A percentile compares a stretch with the other conserved stretches of the same genome.
These are phyloP conservation scores for Rhizophagus prolifer DNA, from an alignment of 192 early-diverging fungal species.

Conservation along the genomic window DNA sequence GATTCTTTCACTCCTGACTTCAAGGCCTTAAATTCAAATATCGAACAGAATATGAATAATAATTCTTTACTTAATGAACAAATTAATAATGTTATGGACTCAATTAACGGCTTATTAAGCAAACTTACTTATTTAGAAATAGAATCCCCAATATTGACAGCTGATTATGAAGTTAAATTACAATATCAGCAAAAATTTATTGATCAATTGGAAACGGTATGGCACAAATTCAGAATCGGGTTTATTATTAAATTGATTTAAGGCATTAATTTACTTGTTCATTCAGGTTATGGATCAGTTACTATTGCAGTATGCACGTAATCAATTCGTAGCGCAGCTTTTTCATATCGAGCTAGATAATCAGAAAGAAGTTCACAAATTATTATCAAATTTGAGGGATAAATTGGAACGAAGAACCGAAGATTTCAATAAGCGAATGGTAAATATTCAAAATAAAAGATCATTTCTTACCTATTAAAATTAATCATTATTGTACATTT, in stretches of 20 bases:
- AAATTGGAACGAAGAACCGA: background rate
- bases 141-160: constrained; percentile 12
- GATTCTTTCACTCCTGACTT: constrained; percentile 1
- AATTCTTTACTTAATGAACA: background rate
- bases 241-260: background rate
- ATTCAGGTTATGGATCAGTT: constrained; percentile 14
- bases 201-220: constrained; percentile 3
- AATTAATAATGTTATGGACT: background rate
- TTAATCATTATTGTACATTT: background rate
- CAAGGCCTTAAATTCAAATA: background rate
- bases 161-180: constrained; percentile 2
- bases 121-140: background rate
- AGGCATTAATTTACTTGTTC: background rate
- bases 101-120: constrained; percentile 3
- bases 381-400: background rate
- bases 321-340: constrained; percentile 1
- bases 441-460: background rate
- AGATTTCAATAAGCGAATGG: background rate
- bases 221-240: background rate
- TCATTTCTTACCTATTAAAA: no score
- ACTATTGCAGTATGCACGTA: constrained; percentile 6
- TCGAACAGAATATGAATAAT: background rate
- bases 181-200: background rate
- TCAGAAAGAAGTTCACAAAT: constrained; percentile 11
- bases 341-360: constrained; percentile 12